Evolutionary conservation across 768 basidiomycete species (phyloP).

Genomic region (Steccherinum ochraceum): DNA sequence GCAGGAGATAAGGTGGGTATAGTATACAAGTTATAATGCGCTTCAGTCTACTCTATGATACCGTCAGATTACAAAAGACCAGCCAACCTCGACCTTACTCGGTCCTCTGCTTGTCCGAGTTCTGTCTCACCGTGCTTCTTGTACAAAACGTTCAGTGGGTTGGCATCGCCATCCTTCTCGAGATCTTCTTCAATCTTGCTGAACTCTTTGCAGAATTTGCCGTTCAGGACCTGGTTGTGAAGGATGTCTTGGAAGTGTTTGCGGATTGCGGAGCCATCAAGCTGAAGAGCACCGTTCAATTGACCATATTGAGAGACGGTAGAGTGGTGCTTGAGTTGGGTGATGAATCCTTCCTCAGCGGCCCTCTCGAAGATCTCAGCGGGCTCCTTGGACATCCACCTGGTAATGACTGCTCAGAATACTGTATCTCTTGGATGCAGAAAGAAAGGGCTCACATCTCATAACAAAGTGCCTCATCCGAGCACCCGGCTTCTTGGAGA

Average conservation of each 20-base stretch:
- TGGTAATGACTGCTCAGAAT: constrained; percentile 13
- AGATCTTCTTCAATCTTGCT: constrained; percentile 48
- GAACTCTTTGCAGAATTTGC: constrained; percentile 51
- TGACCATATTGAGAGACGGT: constrained; percentile 59
- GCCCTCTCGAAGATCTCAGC: constrained; percentile 65
- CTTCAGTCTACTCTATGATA: too few relatives aligned
- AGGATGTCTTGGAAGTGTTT: constrained; percentile 54
- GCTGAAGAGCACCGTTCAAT: constrained; percentile 47
- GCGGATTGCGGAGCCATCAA: constrained; percentile 44
- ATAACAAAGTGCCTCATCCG: constrained; percentile 60
- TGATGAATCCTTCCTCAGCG: constrained; percentile 60
- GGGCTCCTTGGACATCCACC: constrained; percentile 72
- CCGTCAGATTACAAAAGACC: constrained; percentile 29
- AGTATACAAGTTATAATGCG: too few relatives aligned
- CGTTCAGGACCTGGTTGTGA: constrained; percentile 53
- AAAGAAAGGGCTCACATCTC: constrained; percentile 40
- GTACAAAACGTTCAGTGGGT: constrained; percentile 53
- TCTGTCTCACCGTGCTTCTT: constrained; percentile 43
- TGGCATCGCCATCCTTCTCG: constrained; percentile 46
- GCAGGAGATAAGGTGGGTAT: too few relatives aligned
- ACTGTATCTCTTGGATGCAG: neutral
- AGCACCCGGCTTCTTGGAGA: constrained; percentile 58
- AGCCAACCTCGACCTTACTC: constrained; percentile 46
- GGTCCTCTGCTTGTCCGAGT: constrained; percentile 51
- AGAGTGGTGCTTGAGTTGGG: constrained; percentile 56